A percentile compares a stretch with the other conserved stretches of the same genome.
phyloP scores from a whole-genome alignment of 2,329 filamentous ascomycete species.

The Arthrinium phaeospermum region DNA sequence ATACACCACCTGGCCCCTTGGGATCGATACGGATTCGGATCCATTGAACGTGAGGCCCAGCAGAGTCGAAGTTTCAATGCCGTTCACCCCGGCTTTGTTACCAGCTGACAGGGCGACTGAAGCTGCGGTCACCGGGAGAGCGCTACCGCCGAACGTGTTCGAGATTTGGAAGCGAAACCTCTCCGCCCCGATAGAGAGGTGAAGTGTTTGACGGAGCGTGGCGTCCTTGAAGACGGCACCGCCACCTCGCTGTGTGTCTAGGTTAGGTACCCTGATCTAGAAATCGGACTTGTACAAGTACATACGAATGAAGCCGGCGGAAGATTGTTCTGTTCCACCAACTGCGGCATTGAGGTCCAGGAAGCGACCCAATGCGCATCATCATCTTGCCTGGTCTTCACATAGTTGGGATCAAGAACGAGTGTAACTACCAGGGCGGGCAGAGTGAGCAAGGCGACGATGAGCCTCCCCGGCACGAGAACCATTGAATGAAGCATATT shows the following conservation, averaged over 20 bases:
- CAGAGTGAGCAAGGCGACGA: background rate
- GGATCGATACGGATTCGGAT: slow-evolving; percentile 54
- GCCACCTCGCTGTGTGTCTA: slow-evolving; percentile 37
- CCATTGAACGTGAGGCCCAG: slow-evolving; percentile 64
- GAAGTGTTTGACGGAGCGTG: slow-evolving; percentile 70
- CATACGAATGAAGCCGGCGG: slow-evolving; percentile 65
- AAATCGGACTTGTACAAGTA: slow-evolving; percentile 20
- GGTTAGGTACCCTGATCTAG: background rate
- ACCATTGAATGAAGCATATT: background rate
- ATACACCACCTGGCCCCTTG: slow-evolving; percentile 62
- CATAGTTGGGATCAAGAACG: background rate
- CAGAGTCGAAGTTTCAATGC: slow-evolving; percentile 57
- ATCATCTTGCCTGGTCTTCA: background rate
- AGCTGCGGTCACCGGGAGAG: slow-evolving; percentile 64
- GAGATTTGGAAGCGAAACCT: slow-evolving; percentile 67
- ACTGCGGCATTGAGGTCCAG: slow-evolving; percentile 71
- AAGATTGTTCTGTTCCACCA: slow-evolving; percentile 66
- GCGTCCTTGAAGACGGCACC: slow-evolving; percentile 62
- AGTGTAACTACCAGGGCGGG: background rate
- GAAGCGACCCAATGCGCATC: slow-evolving; percentile 63
- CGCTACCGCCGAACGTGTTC: slow-evolving; percentile 67
- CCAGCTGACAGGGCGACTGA: slow-evolving; percentile 62
- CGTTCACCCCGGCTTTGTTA: slow-evolving; percentile 57
- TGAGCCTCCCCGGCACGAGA: background rate
- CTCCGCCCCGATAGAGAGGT: slow-evolving; percentile 60